Percentiles rank a stretch among this genome's conserved stretches.
These are phyloP conservation scores for Podaxis sp. DNA, from an alignment of 768 basidiomycete species.

Conservation along the genomic window DNA sequence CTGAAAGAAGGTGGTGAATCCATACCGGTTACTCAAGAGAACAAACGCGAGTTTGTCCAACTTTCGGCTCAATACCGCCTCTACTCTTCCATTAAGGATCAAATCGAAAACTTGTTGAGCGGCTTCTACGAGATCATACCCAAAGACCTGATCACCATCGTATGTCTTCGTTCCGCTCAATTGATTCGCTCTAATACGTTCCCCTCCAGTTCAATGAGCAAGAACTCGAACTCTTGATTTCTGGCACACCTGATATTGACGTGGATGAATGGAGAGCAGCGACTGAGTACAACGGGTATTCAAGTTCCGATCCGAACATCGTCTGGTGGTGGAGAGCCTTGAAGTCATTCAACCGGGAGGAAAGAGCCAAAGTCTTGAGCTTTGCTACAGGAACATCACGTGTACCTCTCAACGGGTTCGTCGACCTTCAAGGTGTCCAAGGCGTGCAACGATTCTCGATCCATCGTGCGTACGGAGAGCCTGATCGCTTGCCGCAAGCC, in stretches of 20 bases:
- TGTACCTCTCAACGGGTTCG: conserved; percentile 92
- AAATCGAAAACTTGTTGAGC: conserved; percentile 83
- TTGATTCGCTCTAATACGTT: conserved; percentile 7
- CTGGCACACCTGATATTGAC: conserved; percentile 97
- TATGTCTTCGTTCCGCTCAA: conserved; percentile 32
- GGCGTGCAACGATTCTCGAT: conserved; percentile 95
- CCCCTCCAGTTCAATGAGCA: conserved; percentile 80
- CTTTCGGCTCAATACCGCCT: conserved; percentile 92
- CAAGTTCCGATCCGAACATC: conserved; percentile 88
- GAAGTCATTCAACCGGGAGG: conserved; percentile 95
- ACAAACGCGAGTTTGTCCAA: conserved; percentile 94
- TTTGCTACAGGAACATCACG: conserved; percentile 93
- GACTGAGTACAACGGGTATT: conserved; percentile 87
- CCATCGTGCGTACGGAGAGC: conserved; percentile 86
- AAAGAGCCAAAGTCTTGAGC: conserved; percentile 93
- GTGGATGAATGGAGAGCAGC: conserved; percentile 96
- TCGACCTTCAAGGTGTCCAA: conserved; percentile 91
- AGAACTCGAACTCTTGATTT: conserved; percentile 90
- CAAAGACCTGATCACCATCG: conserved; percentile 90
- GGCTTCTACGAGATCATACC: conserved; percentile 99
- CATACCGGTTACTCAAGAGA: conserved; percentile 91
- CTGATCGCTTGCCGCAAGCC: conserved; percentile 82
- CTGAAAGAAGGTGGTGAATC: conserved; percentile 83
- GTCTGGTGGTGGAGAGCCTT: conserved; percentile 99
- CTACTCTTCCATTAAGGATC: conserved; percentile 91